These are phyloP conservation scores for Hypoxylon sp. DNA, from an alignment of 2,329 filamentous ascomycete species.

Conservation along the genomic window DNA sequence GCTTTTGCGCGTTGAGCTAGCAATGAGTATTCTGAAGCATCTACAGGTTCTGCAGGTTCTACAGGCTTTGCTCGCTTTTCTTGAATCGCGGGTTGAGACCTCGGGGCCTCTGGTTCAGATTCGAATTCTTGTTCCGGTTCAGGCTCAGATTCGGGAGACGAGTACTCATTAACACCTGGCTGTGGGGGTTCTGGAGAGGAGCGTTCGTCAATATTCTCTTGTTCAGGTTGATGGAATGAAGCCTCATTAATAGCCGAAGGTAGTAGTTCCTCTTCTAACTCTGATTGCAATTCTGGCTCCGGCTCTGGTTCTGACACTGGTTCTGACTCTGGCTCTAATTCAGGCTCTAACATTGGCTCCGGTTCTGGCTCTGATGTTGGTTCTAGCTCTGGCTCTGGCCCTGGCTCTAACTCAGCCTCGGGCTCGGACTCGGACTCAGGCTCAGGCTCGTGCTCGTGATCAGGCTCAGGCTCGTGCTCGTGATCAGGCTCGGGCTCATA, in stretches of 20 bases:
- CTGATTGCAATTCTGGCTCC: neutral
- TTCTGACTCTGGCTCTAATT: neutral
- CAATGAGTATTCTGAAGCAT: slow-evolving; percentile 56
- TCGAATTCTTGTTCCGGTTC: neutral
- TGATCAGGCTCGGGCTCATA: neutral
- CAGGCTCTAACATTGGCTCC: neutral
- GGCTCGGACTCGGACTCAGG: neutral
- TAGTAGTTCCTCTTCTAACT: neutral
- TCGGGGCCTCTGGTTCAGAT: neutral
- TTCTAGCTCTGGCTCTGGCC: neutral
- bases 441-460: neutral
- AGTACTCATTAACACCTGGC: too few species aligned
- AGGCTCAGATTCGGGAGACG: neutral
- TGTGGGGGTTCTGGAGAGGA: slow-evolving; percentile 10
- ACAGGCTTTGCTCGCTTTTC: too few species aligned
- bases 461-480: neutral
- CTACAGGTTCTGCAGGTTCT: slow-evolving; percentile 19
- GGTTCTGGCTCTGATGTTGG: neutral
- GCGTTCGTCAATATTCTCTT: slow-evolving; percentile 7
- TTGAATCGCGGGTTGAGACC: neutral
- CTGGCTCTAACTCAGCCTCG: neutral
- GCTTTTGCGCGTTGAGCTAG: slow-evolving; percentile 47
- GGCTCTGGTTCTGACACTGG: slow-evolving; percentile 1
- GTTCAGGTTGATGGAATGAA: too few species aligned
- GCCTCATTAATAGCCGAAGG: too few species aligned